phyloP scores from a whole-genome alignment of 345 rosid genomes.

The Firmiana major region DNA sequence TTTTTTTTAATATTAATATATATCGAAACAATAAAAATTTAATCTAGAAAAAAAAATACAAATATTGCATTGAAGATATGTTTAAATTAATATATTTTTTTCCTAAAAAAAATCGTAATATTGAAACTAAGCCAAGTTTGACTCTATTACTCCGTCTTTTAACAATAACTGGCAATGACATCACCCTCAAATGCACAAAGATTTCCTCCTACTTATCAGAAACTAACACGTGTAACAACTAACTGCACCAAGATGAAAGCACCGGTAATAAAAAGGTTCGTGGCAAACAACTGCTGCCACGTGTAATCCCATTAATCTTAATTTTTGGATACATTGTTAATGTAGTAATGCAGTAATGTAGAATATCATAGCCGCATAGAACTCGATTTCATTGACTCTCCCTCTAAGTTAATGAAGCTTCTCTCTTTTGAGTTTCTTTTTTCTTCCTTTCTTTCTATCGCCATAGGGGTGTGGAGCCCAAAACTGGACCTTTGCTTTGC shows the following conservation, averaged over 20 bases:
- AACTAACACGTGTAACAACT: constrained; percentile 2
- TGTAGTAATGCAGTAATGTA: background rate
- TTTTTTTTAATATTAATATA: too few relatives aligned
- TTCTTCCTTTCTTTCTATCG: constrained; percentile 1
- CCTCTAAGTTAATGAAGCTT: background rate
- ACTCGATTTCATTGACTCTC: constrained; percentile 28
- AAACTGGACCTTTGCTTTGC: constrained; percentile 69
- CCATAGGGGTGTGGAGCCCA: constrained; percentile 65
- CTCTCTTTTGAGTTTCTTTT: background rate
- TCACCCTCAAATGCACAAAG: background rate
- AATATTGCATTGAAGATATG: too few relatives aligned
- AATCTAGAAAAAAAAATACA: too few relatives aligned
- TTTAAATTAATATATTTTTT: too few relatives aligned
- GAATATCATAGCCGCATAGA: background rate
- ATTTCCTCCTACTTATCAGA: background rate
- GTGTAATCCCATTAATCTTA: background rate
- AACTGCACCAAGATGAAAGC: background rate
- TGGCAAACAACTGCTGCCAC: constrained; percentile 3
- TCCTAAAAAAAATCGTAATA: too few relatives aligned
- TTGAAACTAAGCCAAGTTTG: background rate
- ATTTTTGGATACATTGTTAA: background rate
- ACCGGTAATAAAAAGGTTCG: constrained; percentile 3
- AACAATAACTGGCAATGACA: background rate
- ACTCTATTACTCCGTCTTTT: background rate
- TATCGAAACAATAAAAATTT: too few relatives aligned